A percentile compares a stretch with the other conserved stretches of the same genome.
phyloP scores from a whole-genome alignment of 1,139 yeast species.

The Geotrichum macrosporum region DNA sequence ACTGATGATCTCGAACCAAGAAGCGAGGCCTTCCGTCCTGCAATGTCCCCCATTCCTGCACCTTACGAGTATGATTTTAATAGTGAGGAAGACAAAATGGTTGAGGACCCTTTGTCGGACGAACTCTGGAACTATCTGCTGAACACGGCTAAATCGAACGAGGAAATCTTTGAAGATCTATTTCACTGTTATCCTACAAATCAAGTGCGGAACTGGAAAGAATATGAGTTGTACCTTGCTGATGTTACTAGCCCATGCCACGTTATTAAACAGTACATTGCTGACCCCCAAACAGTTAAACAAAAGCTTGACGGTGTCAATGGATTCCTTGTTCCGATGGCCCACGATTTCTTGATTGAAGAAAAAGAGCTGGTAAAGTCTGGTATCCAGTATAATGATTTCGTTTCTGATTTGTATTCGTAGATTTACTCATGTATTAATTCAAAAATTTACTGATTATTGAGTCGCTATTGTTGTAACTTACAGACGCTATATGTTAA shows the following conservation, averaged over 20 bases:
- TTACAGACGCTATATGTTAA: no score
- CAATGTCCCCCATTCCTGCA: conserved; percentile 21
- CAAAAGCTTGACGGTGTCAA: conserved; percentile 19
- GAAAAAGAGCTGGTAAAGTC: conserved; percentile 23
- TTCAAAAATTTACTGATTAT: no score
- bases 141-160: conserved; percentile 17
- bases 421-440: no score
- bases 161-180: conserved; percentile 24
- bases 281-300: conserved; percentile 19
- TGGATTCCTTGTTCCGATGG: conserved; percentile 24
- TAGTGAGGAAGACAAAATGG: conserved; percentile 22
- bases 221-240: conserved; percentile 16
- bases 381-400: conserved; percentile 24
- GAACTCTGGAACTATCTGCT: conserved; percentile 22
- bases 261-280: conserved; percentile 18
- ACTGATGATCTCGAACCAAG: conserved; percentile 17
- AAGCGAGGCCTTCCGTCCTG: conserved; percentile 12
- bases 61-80: conserved; percentile 24
- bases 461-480: no score
- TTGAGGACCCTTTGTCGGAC: conserved; percentile 23
- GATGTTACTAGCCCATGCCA: conserved; percentile 22
- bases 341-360: conserved; percentile 23
- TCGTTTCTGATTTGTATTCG: conserved; percentile 23
- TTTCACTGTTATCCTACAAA: conserved; percentile 25
- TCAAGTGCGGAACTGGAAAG: conserved; percentile 21